Percentiles rank a stretch among this genome's conserved stretches.
These are phyloP conservation scores for Toxicodendron radicans DNA, from an alignment of 345 rosid genomes.

Conservation along the genomic window DNA sequence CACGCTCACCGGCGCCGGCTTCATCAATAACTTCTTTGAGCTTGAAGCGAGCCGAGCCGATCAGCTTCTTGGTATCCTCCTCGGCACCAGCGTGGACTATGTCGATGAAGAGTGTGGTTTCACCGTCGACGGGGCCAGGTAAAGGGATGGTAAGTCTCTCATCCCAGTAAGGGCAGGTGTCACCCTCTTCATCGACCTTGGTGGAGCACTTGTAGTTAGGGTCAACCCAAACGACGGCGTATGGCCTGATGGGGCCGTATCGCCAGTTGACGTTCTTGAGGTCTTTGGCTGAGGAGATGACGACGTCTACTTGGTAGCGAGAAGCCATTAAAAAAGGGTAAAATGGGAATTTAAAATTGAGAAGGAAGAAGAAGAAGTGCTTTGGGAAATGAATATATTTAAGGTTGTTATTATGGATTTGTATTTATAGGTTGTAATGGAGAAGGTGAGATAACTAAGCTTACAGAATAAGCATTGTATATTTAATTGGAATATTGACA, in stretches of 20 bases:
- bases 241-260: constrained; percentile 58
- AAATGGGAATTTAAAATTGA: background rate
- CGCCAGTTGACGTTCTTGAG: constrained; percentile 94
- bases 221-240: constrained; percentile 78
- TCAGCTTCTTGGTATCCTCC: constrained; percentile 69
- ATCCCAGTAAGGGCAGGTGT: constrained; percentile 67
- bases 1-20: constrained; percentile 46
- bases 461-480: background rate
- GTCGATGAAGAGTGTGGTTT: constrained; percentile 54
- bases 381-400: background rate
- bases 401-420: too few relatives aligned
- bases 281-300: constrained; percentile 60
- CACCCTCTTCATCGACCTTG: constrained; percentile 61
- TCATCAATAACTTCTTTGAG: constrained; percentile 64
- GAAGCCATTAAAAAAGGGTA: constrained; percentile 28
- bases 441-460: background rate
- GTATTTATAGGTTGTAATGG: background rate
- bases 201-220: constrained; percentile 53
- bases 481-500: background rate
- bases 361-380: background rate
- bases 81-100: constrained; percentile 69
- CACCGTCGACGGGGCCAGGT: constrained; percentile 38
- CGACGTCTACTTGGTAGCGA: constrained; percentile 51
- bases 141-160: constrained; percentile 50
- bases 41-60: constrained; percentile 68